A percentile compares a stretch with the other conserved stretches of the same genome.
These are phyloP conservation scores for Fusarium camptoceras DNA, from an alignment of 2,329 filamentous ascomycete genomes.

Conservation along the genomic window DNA sequence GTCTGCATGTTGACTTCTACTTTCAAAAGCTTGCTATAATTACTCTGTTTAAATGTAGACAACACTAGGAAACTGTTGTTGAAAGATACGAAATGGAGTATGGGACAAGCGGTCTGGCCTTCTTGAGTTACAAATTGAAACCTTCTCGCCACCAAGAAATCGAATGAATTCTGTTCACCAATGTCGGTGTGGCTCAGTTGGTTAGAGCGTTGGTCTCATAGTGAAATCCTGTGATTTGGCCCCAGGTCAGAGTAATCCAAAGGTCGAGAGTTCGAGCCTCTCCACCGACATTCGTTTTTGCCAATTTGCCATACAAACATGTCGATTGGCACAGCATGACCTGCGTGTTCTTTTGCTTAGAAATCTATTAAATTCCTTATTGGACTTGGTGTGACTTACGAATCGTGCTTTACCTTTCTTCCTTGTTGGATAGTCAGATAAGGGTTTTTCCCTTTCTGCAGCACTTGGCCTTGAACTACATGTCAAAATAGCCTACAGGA, in stretches of 20 bases:
- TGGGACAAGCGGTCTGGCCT: too few relatives aligned
- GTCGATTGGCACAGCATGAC: too few relatives aligned
- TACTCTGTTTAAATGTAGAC: too few relatives aligned
- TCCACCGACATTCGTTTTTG: background rate
- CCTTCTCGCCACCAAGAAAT: background rate
- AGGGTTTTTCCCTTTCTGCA: too few relatives aligned
- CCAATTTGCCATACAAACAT: accelerated
- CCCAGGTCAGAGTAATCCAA: background rate
- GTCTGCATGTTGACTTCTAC: accelerated
- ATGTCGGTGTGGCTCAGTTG: slow-evolving; percentile 7
- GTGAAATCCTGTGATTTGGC: background rate
- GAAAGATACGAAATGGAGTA: background rate
- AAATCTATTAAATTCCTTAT: too few relatives aligned
- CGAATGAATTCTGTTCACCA: background rate
- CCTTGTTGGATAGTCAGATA: too few relatives aligned
- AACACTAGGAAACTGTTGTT: background rate
- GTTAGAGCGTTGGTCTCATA: slow-evolving; percentile 10
- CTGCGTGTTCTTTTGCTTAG: too few relatives aligned
- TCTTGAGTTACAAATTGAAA: accelerated
- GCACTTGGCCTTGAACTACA: too few relatives aligned
- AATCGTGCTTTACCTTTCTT: too few relatives aligned
- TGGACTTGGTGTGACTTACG: too few relatives aligned
- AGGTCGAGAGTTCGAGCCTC: slow-evolving; percentile 10
- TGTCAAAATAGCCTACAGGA: too few relatives aligned
- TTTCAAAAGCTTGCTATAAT: accelerated